Conservation (phyloP, 306 rosid genomes). For the Gillenia trifoliata region DNA sequence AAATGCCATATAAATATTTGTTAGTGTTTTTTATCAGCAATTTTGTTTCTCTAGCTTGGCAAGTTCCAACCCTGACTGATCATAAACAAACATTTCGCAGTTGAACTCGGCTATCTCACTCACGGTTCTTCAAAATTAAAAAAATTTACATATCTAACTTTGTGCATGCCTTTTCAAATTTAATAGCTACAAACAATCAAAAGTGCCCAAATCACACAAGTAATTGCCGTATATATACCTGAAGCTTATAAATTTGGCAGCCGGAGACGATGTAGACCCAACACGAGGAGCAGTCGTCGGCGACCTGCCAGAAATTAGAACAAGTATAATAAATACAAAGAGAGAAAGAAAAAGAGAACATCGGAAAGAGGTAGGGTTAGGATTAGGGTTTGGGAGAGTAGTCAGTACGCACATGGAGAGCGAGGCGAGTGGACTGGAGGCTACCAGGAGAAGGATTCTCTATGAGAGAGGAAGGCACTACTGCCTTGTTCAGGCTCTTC, state of each 20-base stretch:
- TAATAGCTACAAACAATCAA: background rate
- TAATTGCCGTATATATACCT: too few species aligned
- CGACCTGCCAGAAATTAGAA: constrained; percentile 30
- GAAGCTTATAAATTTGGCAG: constrained; percentile 58
- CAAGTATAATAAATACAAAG: background rate
- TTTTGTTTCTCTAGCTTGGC: background rate
- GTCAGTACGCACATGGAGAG: constrained; percentile 58
- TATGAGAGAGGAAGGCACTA: constrained; percentile 61
- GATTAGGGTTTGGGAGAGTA: background rate
- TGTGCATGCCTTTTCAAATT: background rate
- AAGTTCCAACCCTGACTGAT: background rate
- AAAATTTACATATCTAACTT: background rate
- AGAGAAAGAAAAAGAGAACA: too few species aligned
- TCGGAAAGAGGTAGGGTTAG: too few species aligned
- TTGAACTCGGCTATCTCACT: background rate
- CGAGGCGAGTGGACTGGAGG: constrained; percentile 77
- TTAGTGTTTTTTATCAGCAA: background rate
- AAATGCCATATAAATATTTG: background rate
- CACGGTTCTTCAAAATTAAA: background rate
- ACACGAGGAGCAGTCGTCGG: constrained; percentile 36
- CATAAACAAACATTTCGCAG: background rate
- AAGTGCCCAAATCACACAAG: background rate
- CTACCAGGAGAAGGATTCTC: constrained; percentile 75
- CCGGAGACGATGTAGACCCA: constrained; percentile 81
- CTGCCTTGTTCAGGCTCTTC: constrained; percentile 61